Conservation (phyloP, 352 stramenopile species). For the Phytopythium cucurbitacearum region DNA sequence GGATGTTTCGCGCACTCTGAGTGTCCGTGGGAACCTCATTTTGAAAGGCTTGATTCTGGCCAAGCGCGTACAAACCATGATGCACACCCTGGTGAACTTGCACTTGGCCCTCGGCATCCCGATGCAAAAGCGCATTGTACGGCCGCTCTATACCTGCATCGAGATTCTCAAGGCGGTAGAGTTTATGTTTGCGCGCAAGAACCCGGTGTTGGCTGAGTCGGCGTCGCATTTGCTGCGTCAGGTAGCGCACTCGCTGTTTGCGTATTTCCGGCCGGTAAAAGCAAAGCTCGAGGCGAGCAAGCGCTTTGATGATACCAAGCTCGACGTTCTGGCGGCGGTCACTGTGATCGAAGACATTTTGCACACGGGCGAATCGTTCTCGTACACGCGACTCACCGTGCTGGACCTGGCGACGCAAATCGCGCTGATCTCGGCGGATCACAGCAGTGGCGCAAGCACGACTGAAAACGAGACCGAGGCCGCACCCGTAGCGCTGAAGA, state of each 20-base stretch:
- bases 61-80: conserved; percentile 87
- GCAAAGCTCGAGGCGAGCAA: conserved; percentile 81
- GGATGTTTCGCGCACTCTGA: conserved; percentile 67
- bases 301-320: conserved; percentile 84
- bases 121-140: conserved; percentile 82
- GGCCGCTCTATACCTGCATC: conserved; percentile 86
- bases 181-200: conserved; percentile 90
- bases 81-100: conserved; percentile 85
- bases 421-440: conserved; percentile 65
- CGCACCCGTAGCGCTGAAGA: conserved; percentile 44
- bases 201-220: conserved; percentile 73
- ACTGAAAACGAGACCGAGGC: conserved; percentile 31
- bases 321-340: conserved; percentile 79
- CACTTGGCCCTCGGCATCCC: conserved; percentile 86
- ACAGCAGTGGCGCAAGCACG: conserved; percentile 16
- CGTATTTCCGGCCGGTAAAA: conserved; percentile 80
- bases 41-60: conserved; percentile 89
- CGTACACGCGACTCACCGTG: conserved; percentile 79
- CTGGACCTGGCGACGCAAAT: conserved; percentile 79
- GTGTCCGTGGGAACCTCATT: conserved; percentile 87
- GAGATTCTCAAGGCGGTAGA: conserved; percentile 91
- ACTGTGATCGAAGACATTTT: conserved; percentile 85
- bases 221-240: conserved; percentile 71
- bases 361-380: conserved; percentile 77
- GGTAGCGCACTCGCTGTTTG: conserved; percentile 75